Evolutionary conservation across 345 rosid genomes (phyloP).

Genomic region (Pistacia integerrima): DNA sequence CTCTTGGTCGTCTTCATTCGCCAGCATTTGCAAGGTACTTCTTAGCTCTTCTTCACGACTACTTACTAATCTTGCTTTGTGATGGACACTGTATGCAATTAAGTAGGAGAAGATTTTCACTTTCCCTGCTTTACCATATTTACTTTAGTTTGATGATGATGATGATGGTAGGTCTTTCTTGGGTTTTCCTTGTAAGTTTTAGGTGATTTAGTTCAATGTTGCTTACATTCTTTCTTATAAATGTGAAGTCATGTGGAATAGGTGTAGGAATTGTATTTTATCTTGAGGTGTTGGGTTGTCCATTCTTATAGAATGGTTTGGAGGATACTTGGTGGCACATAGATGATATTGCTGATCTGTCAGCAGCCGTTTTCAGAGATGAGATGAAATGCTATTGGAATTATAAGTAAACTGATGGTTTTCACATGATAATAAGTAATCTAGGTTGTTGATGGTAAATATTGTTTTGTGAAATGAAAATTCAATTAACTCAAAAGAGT

Average conservation of each 20-base stretch:
- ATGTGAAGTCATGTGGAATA: background rate
- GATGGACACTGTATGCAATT: background rate
- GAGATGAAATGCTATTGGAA: background rate
- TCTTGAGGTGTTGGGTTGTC: background rate
- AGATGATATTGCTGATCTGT: background rate
- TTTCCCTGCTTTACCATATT: background rate
- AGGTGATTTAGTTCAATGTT: background rate
- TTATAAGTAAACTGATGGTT: background rate
- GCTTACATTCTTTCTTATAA: background rate
- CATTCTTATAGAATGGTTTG: background rate
- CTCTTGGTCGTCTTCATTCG: conserved; percentile 96
- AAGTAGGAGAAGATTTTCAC: background rate
- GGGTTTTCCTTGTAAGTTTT: background rate
- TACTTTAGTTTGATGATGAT: background rate
- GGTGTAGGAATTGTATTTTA: background rate
- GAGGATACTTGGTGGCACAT: background rate
- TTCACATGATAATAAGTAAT: background rate
- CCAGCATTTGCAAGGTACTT: conserved; percentile 95
- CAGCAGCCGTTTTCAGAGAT: background rate
- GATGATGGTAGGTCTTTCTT: background rate
- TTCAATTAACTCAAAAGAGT: background rate
- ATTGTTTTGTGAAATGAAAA: background rate
- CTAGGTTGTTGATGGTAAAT: background rate
- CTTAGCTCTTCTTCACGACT: background rate
- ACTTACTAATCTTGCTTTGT: background rate